Base-by-base conservation (phyloP, 164 flowering plant species). In the Echeveria elegans region DNA sequence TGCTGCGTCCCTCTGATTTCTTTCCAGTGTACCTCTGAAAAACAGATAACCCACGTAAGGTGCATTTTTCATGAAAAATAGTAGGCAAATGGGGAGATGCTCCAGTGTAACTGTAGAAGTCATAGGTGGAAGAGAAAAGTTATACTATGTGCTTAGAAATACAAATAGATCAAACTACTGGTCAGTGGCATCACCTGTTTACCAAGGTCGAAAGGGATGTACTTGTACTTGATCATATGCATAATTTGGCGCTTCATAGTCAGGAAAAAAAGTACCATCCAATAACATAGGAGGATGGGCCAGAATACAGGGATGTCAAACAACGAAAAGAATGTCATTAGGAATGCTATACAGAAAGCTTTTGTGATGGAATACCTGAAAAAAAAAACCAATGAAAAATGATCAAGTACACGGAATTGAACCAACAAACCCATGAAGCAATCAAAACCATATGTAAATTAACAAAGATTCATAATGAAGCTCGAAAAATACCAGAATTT, bases 401-500 rank as follows among this genome's bases (percentile, higher is more conserved):
- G 16, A 47, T 19, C 52, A 47, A 19, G 41, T 38, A 8, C 8
- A 38, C 8, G 41, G 41, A 38, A 38, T 14, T 16, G 52, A 47
- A 47, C 12, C 19, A 19, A 15, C 21, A 47, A 47, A 47, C 1
- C 12, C 41, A 38, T 14, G 41, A 38, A 38, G n/a, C n/a, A n/a
- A n/a, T n/a, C n/a, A n/a, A n/a, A n/a, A n/a, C n/a, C n/a, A n/a
- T n/a, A n/a, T n/a, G n/a, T n/a, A n/a, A n/a, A n/a, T n/a, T n/a
- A n/a, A n/a, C n/a, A n/a, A n/a, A n/a, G n/a, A 10, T 11, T 47
- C 52, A 18, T 47, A 47, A 14, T 47, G 16, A 47, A 15, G 52
- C 1, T 15, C 21, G 18, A 47, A 24, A 26, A 26, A 29, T 71
- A 77, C 85, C 85, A 81, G 73, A 82, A 82, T 65, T 77, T 79